These are phyloP conservation scores for Verticillium longisporum DNA, from an alignment of 2,329 filamentous ascomycete genomes.

Conservation along the genomic window DNA sequence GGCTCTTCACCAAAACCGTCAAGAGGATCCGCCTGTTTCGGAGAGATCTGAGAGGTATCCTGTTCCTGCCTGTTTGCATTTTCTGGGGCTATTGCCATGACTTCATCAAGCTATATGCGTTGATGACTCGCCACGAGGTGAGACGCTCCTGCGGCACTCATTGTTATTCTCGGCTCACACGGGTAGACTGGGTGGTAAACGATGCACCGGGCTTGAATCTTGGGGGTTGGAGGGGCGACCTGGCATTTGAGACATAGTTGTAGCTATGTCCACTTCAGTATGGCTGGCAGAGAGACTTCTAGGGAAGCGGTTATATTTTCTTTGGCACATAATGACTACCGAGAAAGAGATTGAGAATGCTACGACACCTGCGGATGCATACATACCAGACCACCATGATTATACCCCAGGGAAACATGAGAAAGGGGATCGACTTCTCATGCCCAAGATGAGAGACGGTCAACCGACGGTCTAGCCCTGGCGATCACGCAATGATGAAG, in stretches of 20 bases:
- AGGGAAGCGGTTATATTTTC: background rate
- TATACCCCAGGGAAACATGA: background rate
- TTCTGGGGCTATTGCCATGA: background rate
- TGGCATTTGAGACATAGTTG: background rate
- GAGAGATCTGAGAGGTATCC: background rate
- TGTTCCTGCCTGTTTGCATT: background rate
- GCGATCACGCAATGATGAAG: background rate
- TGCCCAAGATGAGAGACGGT: background rate
- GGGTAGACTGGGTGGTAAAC: background rate
- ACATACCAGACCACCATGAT: background rate
- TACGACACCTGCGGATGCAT: background rate
- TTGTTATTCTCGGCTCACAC: background rate
- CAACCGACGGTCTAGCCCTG: background rate
- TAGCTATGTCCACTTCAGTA: background rate
- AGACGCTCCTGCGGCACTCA: background rate
- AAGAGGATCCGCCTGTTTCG: background rate
- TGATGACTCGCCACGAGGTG: background rate
- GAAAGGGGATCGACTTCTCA: background rate
- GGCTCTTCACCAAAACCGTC: background rate
- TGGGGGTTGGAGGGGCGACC: background rate
- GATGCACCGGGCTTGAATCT: background rate
- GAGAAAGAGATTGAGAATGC: background rate
- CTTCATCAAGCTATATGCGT: background rate
- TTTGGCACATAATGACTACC: background rate
- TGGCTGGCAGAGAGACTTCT: background rate